Base-by-base conservation (phyloP, 768 basidiomycete genomes). In the Agaricus bisporus region DNA sequence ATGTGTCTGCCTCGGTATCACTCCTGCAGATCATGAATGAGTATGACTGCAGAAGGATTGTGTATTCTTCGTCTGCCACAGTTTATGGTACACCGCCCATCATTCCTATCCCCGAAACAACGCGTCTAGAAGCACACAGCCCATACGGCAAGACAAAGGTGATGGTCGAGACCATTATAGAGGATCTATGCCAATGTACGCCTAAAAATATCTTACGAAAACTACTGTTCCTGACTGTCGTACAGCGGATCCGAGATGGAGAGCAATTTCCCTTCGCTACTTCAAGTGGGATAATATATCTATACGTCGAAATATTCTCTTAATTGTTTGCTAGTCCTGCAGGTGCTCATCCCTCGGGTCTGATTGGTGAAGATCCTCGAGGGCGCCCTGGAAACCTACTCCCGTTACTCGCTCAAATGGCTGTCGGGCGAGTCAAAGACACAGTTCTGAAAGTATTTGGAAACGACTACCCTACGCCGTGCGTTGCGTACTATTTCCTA, bases 31-130 rank as follows among this genome's bases (percentile, higher is more conserved):
- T 81, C 59, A 95, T 95, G 94, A 72, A 75, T 39, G 88, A 88
- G 49, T 91, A 83, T 69, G 85, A 86, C 58, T 91, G 90, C 73
- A 78, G 79, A 49, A 82, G 91, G 56, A 73, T 99, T 54, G 95
- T 99, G 49, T 99, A 98, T 74, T 98, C 97, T 1, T 98, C 95
- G 10, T 95, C 93, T 20, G 97, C 97, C 5, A 98, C 97, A 15
- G 97, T 99, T 22, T 99, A 99, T 65, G 97, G 97, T 50, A 94
- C 85, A 3, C 97, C 97, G 9, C 86, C 91, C 18, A 74, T 73
- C 48, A 89, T 98, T 42, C 97, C 97, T 49, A 98, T 98, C 60
- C 91, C 94, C 14, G 97, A 99, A 70, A 80, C 85, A 3, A 94
- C 91, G 3, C 83, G 88, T 15, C 71, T 98, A 56, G 71, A 88